These are phyloP conservation scores for Alternaria metachromatica DNA, from an alignment of 2,329 filamentous ascomycete genomes.

Conservation along the genomic window DNA sequence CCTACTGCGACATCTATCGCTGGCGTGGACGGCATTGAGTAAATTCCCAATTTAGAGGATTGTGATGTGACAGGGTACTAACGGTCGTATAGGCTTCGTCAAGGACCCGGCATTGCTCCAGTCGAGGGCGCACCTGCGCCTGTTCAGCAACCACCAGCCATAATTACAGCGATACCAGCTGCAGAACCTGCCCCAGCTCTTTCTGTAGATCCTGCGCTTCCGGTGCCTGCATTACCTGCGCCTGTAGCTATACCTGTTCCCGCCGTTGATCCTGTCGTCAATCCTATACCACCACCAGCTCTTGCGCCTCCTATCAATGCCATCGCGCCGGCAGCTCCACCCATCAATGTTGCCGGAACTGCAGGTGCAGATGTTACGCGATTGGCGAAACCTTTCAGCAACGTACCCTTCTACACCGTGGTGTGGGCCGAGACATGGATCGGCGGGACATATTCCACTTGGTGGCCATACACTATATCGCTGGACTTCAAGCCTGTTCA, in stretches of 20 bases:
- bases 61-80: background rate
- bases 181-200: background rate
- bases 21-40: background rate
- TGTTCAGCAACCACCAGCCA: background rate
- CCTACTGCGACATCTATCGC: background rate
- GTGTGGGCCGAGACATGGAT: slow-evolving; percentile 45
- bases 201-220: background rate
- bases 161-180: background rate
- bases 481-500: slow-evolving; percentile 31
- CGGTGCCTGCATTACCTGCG: background rate
- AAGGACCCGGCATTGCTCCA: slow-evolving; percentile 11
- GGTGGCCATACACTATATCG: slow-evolving; percentile 40
- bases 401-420: slow-evolving; percentile 34
- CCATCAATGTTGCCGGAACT: background rate
- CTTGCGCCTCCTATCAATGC: background rate
- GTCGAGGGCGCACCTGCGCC: background rate
- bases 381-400: slow-evolving; percentile 4
- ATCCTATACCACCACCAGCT: slow-evolving; percentile 4
- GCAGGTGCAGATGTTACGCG: background rate
- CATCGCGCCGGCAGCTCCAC: background rate
- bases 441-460: slow-evolving; percentile 34
- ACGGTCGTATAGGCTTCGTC: slow-evolving; percentile 18
- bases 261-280: background rate
- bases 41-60: background rate
- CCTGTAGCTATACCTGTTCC: background rate